Base-by-base conservation (phyloP, 495 filamentous ascomycete species). In the Daldinia vernicosa region DNA sequence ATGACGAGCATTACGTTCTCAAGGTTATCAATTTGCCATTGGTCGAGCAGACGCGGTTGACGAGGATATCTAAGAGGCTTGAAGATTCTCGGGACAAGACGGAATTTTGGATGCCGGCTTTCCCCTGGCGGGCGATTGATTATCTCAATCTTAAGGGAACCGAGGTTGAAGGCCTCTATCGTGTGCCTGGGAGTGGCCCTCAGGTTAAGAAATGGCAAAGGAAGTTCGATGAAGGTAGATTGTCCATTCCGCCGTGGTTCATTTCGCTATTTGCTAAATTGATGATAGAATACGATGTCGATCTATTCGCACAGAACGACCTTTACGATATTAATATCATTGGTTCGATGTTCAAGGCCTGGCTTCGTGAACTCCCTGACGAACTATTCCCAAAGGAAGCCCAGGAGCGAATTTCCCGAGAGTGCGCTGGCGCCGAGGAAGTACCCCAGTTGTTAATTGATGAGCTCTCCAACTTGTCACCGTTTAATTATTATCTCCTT, bases 81-180 rank as follows among this genome's bases (percentile, higher is more conserved):
- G 92, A 93, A 74, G 87, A 91, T 61, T 96, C 92, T 15, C 84
- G 88, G 50, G 94, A 97, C 74, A 97, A 97, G 84, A 97, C 94
- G 0, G 94, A 97, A 74, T 97, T 94, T 75, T 97, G 94, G 94
- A 95, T 97, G 93, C 94, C 94, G 0, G 91, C 93, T 17, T 88
- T 97, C 52, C 94, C 94, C 0, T 97, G 93, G 87, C 85, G 94
- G 57, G 94, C 91, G 28, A 95, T 97, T 69, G 94, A 97, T 79
- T 97, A 95, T 77, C 87, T 97, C 27, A 97, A 97, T 75, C 92
- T 92, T 75, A 93, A 92, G 74, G 93, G 93, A 7, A 93, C 89
- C 68, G 93, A 97, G 71, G 92, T 94, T 59, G 94, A 97, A 78
- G 94, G 94, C 6, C 84, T 97, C 8, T 97, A 97, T 74, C 86